Evolutionary conservation across 768 basidiomycete genomes (phyloP).

Genomic region (Amanita fuliginea): DNA sequence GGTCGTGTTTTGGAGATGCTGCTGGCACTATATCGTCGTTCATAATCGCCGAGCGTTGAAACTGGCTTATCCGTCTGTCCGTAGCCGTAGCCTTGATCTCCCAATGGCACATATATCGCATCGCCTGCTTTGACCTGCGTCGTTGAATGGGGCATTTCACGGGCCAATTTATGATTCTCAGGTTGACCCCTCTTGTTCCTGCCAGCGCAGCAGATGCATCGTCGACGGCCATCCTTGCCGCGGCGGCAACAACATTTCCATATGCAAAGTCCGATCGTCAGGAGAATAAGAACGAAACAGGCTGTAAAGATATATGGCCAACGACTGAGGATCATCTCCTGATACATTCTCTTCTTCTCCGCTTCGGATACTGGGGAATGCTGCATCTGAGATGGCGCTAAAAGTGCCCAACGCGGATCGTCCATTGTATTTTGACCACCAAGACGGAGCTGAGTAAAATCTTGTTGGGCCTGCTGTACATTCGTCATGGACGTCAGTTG

Average conservation of each 20-base stretch:
- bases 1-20: neutral
- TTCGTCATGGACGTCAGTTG: slow-evolving; percentile 58
- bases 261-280: slow-evolving; percentile 36
- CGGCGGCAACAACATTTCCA: slow-evolving; percentile 51
- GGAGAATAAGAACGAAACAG: slow-evolving; percentile 37
- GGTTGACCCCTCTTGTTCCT: slow-evolving; percentile 9
- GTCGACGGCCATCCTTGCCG: slow-evolving; percentile 10
- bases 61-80: neutral
- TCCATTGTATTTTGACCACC: slow-evolving; percentile 47
- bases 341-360: slow-evolving; percentile 58
- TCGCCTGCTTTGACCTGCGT: neutral
- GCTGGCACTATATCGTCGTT: neutral
- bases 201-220: slow-evolving; percentile 8
- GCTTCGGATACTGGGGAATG: slow-evolving; percentile 51
- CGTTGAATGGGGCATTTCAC: neutral
- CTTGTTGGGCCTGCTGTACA: slow-evolving; percentile 38
- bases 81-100: neutral
- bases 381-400: slow-evolving; percentile 46
- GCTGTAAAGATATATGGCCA: slow-evolving; percentile 68
- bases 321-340: slow-evolving; percentile 52
- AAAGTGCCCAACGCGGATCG: slow-evolving; percentile 43
- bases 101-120: slow-evolving; percentile 2
- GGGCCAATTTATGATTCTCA: slow-evolving; percentile 13
- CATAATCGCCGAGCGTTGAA: neutral
- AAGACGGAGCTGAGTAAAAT: slow-evolving; percentile 56